Conservation (phyloP, 1,284 basidiomycete genomes). For the Ganoderma leucocontextum region DNA sequence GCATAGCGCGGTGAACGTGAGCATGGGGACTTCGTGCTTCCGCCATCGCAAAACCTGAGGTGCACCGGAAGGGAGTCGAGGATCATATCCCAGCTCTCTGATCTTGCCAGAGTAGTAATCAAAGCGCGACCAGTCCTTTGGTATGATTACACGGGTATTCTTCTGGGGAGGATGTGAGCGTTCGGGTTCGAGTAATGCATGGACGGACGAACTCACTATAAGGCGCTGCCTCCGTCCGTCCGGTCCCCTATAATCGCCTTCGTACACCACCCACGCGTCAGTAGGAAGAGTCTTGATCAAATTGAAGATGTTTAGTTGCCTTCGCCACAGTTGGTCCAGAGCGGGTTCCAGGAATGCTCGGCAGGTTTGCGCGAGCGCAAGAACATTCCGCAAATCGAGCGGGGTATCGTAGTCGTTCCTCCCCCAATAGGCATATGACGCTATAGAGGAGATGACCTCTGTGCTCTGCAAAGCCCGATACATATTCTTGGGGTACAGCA, state of each 20-base stretch:
- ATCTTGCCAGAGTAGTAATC: slow-evolving; percentile 26
- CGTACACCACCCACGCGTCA: slow-evolving; percentile 14
- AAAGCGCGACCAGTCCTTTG: slow-evolving; percentile 23
- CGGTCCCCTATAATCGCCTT: background rate
- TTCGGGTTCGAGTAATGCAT: background rate
- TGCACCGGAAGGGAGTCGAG: slow-evolving; percentile 11
- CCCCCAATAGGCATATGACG: slow-evolving; percentile 25
- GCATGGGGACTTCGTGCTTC: slow-evolving; percentile 9
- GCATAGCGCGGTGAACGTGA: slow-evolving; percentile 11
- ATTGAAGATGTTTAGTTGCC: slow-evolving; percentile 24
- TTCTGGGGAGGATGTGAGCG: slow-evolving; percentile 3
- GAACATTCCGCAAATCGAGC: slow-evolving; percentile 17
- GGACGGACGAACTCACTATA: slow-evolving; percentile 16
- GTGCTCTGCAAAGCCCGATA: background rate
- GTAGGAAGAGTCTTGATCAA: slow-evolving; percentile 24
- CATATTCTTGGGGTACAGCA: background rate
- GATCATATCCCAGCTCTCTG: slow-evolving; percentile 24
- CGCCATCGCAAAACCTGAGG: slow-evolving; percentile 12
- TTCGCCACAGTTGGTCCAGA: slow-evolving; percentile 30
- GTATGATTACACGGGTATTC: slow-evolving; percentile 19
- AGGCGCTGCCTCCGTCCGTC: slow-evolving; percentile 14
- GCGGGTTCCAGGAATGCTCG: slow-evolving; percentile 26
- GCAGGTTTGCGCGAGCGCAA: slow-evolving; percentile 25
- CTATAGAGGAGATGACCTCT: slow-evolving; percentile 6
- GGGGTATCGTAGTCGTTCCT: slow-evolving; percentile 11